Evolutionary conservation across 2,329 filamentous ascomycete genomes (phyloP).

Genomic region (Erysiphe pulchra): DNA sequence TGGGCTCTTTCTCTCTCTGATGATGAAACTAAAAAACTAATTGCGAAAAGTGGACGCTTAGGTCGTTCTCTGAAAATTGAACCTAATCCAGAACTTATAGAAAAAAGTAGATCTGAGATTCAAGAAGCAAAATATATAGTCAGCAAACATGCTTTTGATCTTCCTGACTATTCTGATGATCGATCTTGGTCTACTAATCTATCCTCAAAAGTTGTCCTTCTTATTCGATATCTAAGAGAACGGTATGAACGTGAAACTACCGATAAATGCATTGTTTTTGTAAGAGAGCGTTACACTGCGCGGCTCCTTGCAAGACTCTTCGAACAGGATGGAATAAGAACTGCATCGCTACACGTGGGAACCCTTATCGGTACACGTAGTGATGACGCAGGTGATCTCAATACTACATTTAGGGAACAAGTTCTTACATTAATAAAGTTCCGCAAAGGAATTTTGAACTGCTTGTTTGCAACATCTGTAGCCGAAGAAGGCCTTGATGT

Average conservation of each 20-base stretch:
- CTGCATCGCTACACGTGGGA: constrained; percentile 31
- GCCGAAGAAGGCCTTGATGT: constrained; percentile 44
- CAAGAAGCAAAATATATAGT: constrained; percentile 31
- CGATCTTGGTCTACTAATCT: constrained; percentile 15
- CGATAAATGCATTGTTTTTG: constrained; percentile 66
- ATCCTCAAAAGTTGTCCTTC: constrained; percentile 45
- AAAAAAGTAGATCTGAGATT: constrained; percentile 28
- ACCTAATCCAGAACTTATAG: constrained; percentile 17
- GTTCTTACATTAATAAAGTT: constrained; percentile 44
- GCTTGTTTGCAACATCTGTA: constrained; percentile 39
- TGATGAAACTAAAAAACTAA: constrained; percentile 32
- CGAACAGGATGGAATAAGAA: constrained; percentile 23
- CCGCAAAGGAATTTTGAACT: constrained; percentile 30
- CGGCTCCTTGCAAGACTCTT: constrained; percentile 47
- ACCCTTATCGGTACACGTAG: constrained; percentile 32
- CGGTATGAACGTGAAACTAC: constrained; percentile 33
- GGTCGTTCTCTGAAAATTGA: constrained; percentile 11
- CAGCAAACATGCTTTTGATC: constrained; percentile 21
- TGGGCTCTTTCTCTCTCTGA: constrained; percentile 49
- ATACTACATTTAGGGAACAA: constrained; percentile 42
- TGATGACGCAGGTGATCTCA: constrained; percentile 26
- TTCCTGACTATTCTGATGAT: constrained; percentile 10
- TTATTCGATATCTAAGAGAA: constrained; percentile 32
- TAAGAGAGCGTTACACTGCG: constrained; percentile 54
- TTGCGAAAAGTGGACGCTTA: constrained; percentile 24